phyloP scores from a whole-genome alignment of 2,329 filamentous ascomycete genomes.

The Paecilomyces variotii region DNA sequence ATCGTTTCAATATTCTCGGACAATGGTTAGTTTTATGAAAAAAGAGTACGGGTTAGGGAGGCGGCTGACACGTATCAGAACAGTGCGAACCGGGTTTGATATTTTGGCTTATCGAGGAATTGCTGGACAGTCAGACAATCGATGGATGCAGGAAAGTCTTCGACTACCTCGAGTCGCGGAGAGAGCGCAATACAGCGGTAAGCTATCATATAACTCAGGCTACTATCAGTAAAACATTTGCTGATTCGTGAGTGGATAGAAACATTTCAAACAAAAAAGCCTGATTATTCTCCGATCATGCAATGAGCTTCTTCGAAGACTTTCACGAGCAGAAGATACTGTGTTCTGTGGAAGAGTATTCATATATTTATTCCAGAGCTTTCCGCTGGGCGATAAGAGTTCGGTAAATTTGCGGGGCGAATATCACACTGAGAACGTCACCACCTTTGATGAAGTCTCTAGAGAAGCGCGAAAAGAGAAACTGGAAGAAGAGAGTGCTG shows the following conservation, averaged over 20 bases:
- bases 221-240: constrained; percentile 2
- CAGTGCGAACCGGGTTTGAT: constrained; percentile 69
- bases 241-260: constrained; percentile 27
- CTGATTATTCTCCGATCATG: constrained; percentile 87
- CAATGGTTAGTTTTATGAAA: constrained; percentile 50
- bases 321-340: constrained; percentile 94
- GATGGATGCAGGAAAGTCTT: constrained; percentile 85
- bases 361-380: constrained; percentile 97
- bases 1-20: constrained; percentile 84
- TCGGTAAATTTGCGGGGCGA: constrained; percentile 94
- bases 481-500: constrained; percentile 60
- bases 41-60: background rate
- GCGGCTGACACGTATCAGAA: constrained; percentile 22
- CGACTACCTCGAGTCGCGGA: constrained; percentile 86
- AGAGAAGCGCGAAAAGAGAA: constrained; percentile 33
- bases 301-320: constrained; percentile 84
- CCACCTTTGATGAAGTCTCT: constrained; percentile 61
- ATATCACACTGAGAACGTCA: constrained; percentile 92
- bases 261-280: constrained; percentile 73
- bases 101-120: constrained; percentile 87
- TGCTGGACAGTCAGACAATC: constrained; percentile 93
- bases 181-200: constrained; percentile 74
- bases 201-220: constrained; percentile 25
- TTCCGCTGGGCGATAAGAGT: constrained; percentile 91
- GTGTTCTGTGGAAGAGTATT: constrained; percentile 97